phyloP scores from a whole-genome alignment of 139 green algal genomes.

The Haematococcus lacustris region DNA sequence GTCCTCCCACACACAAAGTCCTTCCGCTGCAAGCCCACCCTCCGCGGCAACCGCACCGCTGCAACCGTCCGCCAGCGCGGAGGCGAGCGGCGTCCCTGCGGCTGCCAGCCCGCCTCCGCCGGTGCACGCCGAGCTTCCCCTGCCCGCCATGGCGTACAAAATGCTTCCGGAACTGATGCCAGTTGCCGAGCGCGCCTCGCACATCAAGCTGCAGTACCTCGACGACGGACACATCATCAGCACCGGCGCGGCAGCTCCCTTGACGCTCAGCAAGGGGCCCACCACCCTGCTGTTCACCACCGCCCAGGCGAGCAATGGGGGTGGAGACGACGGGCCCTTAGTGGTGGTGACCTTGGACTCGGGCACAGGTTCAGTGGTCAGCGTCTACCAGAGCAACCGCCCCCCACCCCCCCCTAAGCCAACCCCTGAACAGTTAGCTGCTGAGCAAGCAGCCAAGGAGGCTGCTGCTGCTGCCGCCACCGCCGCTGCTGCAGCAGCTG shows the following conservation, averaged over 20 bases:
- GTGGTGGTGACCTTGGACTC: constrained; percentile 15
- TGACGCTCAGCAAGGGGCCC: constrained; percentile 2
- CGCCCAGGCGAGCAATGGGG: background rate
- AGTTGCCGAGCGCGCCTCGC: background rate
- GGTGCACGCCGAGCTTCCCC: constrained; percentile 3
- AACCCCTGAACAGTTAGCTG: background rate
- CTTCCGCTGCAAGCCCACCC: no score
- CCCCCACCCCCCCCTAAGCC: background rate
- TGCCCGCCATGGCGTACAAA: constrained; percentile 11
- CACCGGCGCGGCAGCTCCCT: background rate
- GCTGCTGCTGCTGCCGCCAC: background rate
- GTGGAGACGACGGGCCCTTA: constrained; percentile 1
- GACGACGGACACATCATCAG: background rate
- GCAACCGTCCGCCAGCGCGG: no score
- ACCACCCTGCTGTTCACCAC: constrained; percentile 1
- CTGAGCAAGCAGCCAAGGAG: background rate
- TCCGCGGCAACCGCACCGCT: no score
- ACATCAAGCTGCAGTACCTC: constrained; percentile 1
- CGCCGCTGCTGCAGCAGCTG: background rate
- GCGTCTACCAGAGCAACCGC: constrained; percentile 3
- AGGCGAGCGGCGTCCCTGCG: no score
- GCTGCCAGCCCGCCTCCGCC: no score
- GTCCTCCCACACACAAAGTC: no score
- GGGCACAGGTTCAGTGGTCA: constrained; percentile 1
- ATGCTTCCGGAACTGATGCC: constrained; percentile 8